A percentile compares a stretch with the other conserved stretches of the same genome.
Evolutionary conservation across 352 stramenopile species (phyloP).

Genomic region (Phytophthora tubulina): DNA sequence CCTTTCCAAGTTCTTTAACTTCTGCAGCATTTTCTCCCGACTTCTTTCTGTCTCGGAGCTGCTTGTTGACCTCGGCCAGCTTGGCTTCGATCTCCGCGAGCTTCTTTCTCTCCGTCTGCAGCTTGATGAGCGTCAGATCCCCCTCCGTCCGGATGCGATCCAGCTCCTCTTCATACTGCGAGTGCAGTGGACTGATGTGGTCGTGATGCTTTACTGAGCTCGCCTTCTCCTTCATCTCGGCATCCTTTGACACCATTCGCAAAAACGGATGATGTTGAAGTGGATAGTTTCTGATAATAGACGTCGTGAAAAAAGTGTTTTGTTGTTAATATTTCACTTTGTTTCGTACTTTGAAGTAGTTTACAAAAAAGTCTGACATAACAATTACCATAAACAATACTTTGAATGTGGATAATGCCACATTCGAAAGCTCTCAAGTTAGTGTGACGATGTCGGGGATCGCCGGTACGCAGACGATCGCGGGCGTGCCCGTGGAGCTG

Average conservation of each 20-base stretch:
- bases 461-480: conserved; percentile 41
- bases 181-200: conserved; percentile 22
- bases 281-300: neutral
- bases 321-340: too few species aligned
- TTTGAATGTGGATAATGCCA: too few species aligned
- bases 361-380: neutral
- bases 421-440: neutral
- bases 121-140: conserved; percentile 69
- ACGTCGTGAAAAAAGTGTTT: too few species aligned
- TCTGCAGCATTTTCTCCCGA: neutral
- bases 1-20: neutral
- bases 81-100: conserved; percentile 82
- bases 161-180: conserved; percentile 79
- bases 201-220: conserved; percentile 10
- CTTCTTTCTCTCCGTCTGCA: conserved; percentile 92
- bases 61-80: conserved; percentile 86
- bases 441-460: conserved; percentile 12
- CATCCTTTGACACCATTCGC: conserved; percentile 11
- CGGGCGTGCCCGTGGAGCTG: conserved; percentile 71
- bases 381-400: neutral
- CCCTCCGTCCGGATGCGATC: conserved; percentile 87
- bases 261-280: neutral
- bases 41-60: conserved; percentile 90
- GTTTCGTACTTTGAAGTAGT: neutral
- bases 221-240: conserved; percentile 18